Percentiles rank a stretch among this genome's conserved stretches.
Evolutionary conservation across 2,329 filamentous ascomycete genomes (phyloP).

Genomic region (Aspergillus spinulosporus): DNA sequence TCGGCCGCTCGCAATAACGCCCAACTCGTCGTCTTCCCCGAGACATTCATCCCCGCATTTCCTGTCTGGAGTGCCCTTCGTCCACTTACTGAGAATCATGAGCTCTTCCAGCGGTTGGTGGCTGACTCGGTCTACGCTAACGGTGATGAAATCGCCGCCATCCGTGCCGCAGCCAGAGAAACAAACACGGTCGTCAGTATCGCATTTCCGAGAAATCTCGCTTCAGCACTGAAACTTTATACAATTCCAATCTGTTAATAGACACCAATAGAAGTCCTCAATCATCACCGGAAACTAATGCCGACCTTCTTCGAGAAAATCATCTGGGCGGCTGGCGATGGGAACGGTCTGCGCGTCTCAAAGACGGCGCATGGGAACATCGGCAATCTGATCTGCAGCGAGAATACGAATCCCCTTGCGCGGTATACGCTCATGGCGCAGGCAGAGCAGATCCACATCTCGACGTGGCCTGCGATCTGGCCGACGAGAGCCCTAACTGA

Average conservation of each 20-base stretch:
- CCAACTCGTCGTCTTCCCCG: constrained; percentile 56
- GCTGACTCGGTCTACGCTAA: constrained; percentile 45
- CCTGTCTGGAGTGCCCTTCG: constrained; percentile 53
- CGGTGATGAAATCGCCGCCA: constrained; percentile 47
- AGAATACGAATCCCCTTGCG: constrained; percentile 60
- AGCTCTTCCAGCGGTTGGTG: constrained; percentile 51
- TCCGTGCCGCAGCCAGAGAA: constrained; percentile 44
- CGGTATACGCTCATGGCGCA: constrained; percentile 56
- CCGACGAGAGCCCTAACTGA: neutral
- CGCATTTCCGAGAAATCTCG: constrained; percentile 51
- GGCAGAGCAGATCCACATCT: constrained; percentile 58
- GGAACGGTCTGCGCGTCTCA: constrained; percentile 48
- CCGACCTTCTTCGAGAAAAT: constrained; percentile 61
- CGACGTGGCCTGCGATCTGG: constrained; percentile 51
- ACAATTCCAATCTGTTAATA: constrained; percentile 55
- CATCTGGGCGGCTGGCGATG: constrained; percentile 56
- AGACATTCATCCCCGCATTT: constrained; percentile 54
- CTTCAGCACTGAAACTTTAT: constrained; percentile 50
- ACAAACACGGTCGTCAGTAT: constrained; percentile 47
- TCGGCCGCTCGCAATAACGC: constrained; percentile 47
- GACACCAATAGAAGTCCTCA: constrained; percentile 46
- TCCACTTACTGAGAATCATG: constrained; percentile 53
- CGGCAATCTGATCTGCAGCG: constrained; percentile 51
- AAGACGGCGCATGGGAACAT: constrained; percentile 14
- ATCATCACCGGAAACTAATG: constrained; percentile 57